These are phyloP conservation scores for bread wheat (Triticum aestivum) DNA, from an alignment of 176 grass and related monocot genomes.

Conservation along the genomic window IWGSC_CS_RefSeq_v2.1 NC_057796.1:39651325-39651824, in stretches of 20 bases:
- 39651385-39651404: constrained; percentile 12
- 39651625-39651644: constrained; percentile 81
- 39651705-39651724: constrained; percentile 17
- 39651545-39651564: constrained; percentile 26
- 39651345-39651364: not conserved
- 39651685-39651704: constrained; percentile 6
- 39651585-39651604: constrained; percentile 82
- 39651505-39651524: constrained; percentile 44
- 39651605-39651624: constrained; percentile 97
- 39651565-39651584: constrained; percentile 32
- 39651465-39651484: constrained; percentile 95
- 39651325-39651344: not conserved
- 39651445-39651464: constrained; percentile 99
- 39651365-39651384: not conserved
- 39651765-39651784: constrained; percentile 80
- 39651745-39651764: constrained; percentile 97
- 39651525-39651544: constrained; percentile 14
- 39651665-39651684: constrained; percentile 66
- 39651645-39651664: constrained; percentile 76
- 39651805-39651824: constrained; percentile 43
- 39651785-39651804: constrained; percentile 94
- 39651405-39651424: constrained; percentile 69
- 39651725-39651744: constrained; percentile 24
- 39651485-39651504: constrained; percentile 82
- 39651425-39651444: constrained; percentile 98